phyloP scores from a whole-genome alignment of 495 filamentous ascomycete species.

The Saxophila tyrrhenica region DNA sequence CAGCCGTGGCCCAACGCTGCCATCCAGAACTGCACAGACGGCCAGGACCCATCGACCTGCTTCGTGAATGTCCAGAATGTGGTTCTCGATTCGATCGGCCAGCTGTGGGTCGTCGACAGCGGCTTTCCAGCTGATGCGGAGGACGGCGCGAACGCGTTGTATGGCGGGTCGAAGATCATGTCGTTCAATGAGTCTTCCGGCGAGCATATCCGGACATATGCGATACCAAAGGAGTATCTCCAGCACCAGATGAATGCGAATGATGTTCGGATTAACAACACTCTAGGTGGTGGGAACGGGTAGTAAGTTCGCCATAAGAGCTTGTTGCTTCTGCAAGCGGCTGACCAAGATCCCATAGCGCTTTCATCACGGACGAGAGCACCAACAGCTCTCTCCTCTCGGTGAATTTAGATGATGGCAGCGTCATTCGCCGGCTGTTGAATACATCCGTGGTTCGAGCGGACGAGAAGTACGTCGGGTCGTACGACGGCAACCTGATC shows the following conservation, averaged over 20 bases:
- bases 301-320: too few relatives aligned
- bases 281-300: constrained; percentile 20
- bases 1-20: constrained; percentile 23
- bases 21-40: constrained; percentile 24
- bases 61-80: constrained; percentile 28
- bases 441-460: constrained; percentile 19
- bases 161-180: constrained; percentile 24
- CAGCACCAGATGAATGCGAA: constrained; percentile 20
- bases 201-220: constrained; percentile 18
- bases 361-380: constrained; percentile 24
- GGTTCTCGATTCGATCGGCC: constrained; percentile 20
- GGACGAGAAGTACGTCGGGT: constrained; percentile 22
- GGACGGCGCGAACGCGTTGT: constrained; percentile 2
- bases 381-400: constrained; percentile 20
- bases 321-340: too few relatives aligned
- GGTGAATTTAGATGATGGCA: constrained; percentile 20
- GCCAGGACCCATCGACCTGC: constrained; percentile 23
- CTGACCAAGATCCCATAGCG: neutral
- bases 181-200: constrained; percentile 20
- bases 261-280: constrained; percentile 26
- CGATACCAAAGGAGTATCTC: constrained; percentile 12
- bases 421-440: constrained; percentile 17
- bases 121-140: constrained; percentile 16
- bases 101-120: constrained; percentile 23
- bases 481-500: constrained; percentile 20